These are phyloP conservation scores for Coix lacrymajobi DNA, from an alignment of 176 grass and related monocot species.

Conservation along the genomic window DNA sequence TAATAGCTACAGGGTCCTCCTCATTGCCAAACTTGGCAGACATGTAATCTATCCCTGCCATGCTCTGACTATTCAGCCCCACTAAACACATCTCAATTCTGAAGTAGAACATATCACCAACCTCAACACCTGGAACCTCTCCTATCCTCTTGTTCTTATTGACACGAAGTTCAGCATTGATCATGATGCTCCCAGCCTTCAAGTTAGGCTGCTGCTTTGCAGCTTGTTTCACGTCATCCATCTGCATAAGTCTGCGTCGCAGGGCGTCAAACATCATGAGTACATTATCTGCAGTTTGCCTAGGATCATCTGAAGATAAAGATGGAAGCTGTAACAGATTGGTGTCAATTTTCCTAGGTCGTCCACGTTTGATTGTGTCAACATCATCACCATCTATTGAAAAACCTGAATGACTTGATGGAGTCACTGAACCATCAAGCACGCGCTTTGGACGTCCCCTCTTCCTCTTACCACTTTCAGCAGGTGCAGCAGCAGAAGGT, in stretches of 20 bases:
- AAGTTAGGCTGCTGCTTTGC: constrained; percentile 52
- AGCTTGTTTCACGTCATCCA: constrained; percentile 63
- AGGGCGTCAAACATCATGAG: constrained; percentile 81
- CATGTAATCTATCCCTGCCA: constrained; percentile 82
- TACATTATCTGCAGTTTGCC: constrained; percentile 64
- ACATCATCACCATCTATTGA: constrained; percentile 19
- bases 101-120: constrained; percentile 94
- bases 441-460: constrained; percentile 31
- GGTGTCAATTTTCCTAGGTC: constrained; percentile 39
- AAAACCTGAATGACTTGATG: constrained; percentile 21
- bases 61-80: constrained; percentile 61
- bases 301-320: constrained; percentile 49
- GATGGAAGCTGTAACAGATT: constrained; percentile 29
- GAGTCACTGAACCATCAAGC: constrained; percentile 7
- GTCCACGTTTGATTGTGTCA: constrained; percentile 20
- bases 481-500: not conserved
- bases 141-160: constrained; percentile 77
- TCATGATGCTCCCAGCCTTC: constrained; percentile 87
- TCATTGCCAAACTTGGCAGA: constrained; percentile 44
- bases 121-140: constrained; percentile 56
- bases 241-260: constrained; percentile 59
- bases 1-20: constrained; percentile 57
- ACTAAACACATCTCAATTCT: constrained; percentile 89
- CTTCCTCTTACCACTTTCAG: constrained; percentile 38
- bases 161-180: constrained; percentile 56